A percentile compares a stretch with the other conserved stretches of the same genome.
Evolutionary conservation across 2,329 filamentous ascomycete genomes (phyloP).

Genomic region (Aspergillus persii): DNA sequence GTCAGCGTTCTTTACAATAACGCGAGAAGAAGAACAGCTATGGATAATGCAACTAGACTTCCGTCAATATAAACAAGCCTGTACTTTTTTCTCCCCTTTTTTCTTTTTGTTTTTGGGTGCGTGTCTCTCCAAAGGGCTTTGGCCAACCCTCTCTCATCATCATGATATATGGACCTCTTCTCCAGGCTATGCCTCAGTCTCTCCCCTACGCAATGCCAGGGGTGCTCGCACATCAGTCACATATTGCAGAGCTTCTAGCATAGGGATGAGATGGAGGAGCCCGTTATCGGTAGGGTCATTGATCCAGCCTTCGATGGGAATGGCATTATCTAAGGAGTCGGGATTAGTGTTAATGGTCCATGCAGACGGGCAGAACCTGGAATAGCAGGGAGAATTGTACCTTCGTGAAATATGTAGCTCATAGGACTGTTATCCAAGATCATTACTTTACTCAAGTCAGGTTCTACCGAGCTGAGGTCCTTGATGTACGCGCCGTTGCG

Average conservation of each 20-base stretch:
- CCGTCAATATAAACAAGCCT: conserved; percentile 3
- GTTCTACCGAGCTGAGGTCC: conserved; percentile 91
- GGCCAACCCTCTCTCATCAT: background rate
- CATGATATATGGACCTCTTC: background rate
- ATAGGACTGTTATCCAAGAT: conserved; percentile 97
- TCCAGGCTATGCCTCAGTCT: conserved; percentile 46
- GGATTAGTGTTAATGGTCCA: background rate
- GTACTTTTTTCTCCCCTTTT: background rate
- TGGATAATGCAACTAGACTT: conserved; percentile 17
- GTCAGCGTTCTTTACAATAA: conserved; percentile 14
- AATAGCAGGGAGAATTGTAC: conserved; percentile 50
- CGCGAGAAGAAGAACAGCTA: conserved; percentile 1
- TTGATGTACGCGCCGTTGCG: conserved; percentile 97
- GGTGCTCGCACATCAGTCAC: conserved; percentile 92
- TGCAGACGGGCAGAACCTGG: background rate
- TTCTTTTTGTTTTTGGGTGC: background rate
- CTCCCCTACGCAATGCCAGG: conserved; percentile 82
- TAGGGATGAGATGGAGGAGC: conserved; percentile 83
- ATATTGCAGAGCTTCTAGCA: conserved; percentile 93
- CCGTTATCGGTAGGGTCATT: conserved; percentile 97
- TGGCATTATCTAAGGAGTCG: conserved; percentile 76
- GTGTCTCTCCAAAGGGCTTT: background rate
- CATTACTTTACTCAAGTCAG: conserved; percentile 96
- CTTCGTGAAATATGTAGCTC: conserved; percentile 98
- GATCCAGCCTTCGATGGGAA: conserved; percentile 99